These are phyloP conservation scores for Fusarium piperis DNA, from an alignment of 2,329 filamentous ascomycete genomes.

Conservation along the genomic window DNA sequence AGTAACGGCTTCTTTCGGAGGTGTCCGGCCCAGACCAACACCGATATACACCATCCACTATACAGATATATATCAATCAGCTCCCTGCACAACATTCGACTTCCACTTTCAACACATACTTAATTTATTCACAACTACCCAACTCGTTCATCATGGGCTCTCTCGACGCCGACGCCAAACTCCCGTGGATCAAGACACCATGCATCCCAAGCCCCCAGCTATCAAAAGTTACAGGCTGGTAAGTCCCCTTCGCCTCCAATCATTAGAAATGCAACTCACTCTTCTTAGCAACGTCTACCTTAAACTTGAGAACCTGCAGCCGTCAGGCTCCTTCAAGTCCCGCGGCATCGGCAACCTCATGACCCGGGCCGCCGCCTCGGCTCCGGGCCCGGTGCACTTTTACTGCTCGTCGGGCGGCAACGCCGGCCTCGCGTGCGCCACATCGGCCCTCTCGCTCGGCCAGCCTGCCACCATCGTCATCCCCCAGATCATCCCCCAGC, in stretches of 20 bases:
- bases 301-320: conserved; percentile 87
- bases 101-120: background rate
- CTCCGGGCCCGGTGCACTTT: conserved; percentile 67
- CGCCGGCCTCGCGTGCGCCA: conserved; percentile 83
- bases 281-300: conserved; percentile 75
- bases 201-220: conserved; percentile 73
- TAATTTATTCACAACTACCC: background rate
- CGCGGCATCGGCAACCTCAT: conserved; percentile 79
- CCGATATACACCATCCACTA: background rate
- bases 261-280: background rate
- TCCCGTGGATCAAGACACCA: conserved; percentile 78
- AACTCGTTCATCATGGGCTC: conserved; percentile 51
- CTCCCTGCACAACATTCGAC: background rate
- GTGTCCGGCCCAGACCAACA: background rate
- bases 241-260: conserved; percentile 38
- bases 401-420: conserved; percentile 86
- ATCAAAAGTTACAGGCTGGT: conserved; percentile 78
- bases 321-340: conserved; percentile 88
- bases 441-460: conserved; percentile 71
- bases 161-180: conserved; percentile 48
- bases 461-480: conserved; percentile 80
- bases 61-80: background rate
- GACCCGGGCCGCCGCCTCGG: conserved; percentile 49
- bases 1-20: background rate
- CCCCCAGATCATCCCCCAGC: conserved; percentile 69